Conservation (phyloP, 1,284 basidiomycete genomes). For the Neolentinus lepideus region DNA sequence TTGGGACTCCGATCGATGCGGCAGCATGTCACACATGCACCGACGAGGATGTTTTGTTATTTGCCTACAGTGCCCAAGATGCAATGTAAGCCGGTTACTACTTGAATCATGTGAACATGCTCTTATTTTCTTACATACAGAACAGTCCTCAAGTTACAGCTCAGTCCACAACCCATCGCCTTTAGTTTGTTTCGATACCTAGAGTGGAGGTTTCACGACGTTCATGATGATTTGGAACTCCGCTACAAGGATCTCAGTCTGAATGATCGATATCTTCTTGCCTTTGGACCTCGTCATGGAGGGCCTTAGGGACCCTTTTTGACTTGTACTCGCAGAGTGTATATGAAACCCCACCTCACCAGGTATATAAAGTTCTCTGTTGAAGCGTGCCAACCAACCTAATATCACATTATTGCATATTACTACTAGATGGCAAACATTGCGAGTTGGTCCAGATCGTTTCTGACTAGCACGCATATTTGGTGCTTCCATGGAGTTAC, state of each 20-base stretch:
- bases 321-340: neutral
- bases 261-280: neutral
- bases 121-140: neutral
- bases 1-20: neutral
- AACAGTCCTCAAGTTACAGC: neutral
- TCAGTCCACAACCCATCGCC: neutral
- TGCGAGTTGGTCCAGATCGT: too few relatives aligned
- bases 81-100: neutral
- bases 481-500: too few relatives aligned
- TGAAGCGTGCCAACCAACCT: too few relatives aligned
- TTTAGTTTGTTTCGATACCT: neutral
- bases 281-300: neutral
- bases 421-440: too few relatives aligned
- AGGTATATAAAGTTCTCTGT: too few relatives aligned
- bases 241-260: neutral
- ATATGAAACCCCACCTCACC: neutral
- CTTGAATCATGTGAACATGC: neutral
- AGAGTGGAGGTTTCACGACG: neutral
- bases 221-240: neutral
- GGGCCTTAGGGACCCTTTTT: neutral
- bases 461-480: too few relatives aligned
- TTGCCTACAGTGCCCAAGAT: neutral
- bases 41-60: neutral
- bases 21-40: neutral
- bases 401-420: too few relatives aligned